Conservation (phyloP, 2,329 filamentous ascomycete genomes). For the Curvularia spicifera region DNA sequence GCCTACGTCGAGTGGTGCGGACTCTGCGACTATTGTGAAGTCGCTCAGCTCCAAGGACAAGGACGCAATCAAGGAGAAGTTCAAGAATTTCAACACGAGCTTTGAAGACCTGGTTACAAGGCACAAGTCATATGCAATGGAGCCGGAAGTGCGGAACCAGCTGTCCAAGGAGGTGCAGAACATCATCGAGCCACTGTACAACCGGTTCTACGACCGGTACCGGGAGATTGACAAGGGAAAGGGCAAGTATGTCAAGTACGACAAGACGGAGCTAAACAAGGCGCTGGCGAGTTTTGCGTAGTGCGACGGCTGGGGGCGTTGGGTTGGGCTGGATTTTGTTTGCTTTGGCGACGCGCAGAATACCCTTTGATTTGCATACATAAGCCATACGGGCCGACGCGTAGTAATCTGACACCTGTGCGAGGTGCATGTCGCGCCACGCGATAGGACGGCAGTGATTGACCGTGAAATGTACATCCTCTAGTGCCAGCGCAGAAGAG, state of each 20-base stretch:
- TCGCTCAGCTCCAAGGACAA: constrained; percentile 86
- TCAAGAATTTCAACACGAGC: constrained; percentile 83
- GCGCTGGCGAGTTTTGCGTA: constrained; percentile 58
- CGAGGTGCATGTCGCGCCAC: constrained; percentile 1
- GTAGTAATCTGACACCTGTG: constrained; percentile 28
- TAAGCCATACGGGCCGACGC: constrained; percentile 22
- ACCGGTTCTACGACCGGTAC: constrained; percentile 94
- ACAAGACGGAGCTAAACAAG: constrained; percentile 79
- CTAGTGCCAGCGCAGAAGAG: background rate
- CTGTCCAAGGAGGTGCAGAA: constrained; percentile 85
- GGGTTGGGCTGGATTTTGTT: constrained; percentile 24
- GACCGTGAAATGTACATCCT: background rate
- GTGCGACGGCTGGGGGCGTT: constrained; percentile 28
- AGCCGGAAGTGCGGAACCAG: constrained; percentile 82
- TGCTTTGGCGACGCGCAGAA: constrained; percentile 32
- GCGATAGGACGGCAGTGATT: background rate
- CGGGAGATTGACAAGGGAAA: constrained; percentile 98
- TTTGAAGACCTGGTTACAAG: constrained; percentile 88
- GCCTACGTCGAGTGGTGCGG: constrained; percentile 68
- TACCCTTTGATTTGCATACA: constrained; percentile 40
- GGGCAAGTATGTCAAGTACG: constrained; percentile 98
- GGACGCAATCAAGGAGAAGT: constrained; percentile 96
- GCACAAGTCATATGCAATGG: constrained; percentile 87
- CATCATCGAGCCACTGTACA: constrained; percentile 93
- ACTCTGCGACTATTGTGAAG: constrained; percentile 85